Evolutionary conservation across 2,329 filamentous ascomycete genomes (phyloP).

Genomic region (Monosporascus sp.): DNA sequence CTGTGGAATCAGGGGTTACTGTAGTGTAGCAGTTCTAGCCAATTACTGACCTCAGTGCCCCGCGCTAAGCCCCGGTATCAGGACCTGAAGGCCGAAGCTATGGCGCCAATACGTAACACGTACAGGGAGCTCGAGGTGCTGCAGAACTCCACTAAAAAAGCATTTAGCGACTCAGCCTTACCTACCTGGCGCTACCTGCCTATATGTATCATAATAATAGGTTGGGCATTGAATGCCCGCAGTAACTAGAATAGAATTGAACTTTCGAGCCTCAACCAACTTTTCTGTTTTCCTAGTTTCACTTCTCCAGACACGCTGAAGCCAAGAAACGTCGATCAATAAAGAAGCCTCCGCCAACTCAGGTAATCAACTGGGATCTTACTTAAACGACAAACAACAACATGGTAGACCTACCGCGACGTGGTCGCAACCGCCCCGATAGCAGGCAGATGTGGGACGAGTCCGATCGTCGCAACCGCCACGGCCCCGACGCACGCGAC

Average conservation of each 20-base stretch:
- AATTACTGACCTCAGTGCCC: neutral
- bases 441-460: constrained; percentile 60
- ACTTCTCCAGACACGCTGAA: neutral
- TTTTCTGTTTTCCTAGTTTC: neutral
- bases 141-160: too few relatives aligned
- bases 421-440: constrained; percentile 40
- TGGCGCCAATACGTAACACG: neutral
- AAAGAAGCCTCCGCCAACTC: constrained; percentile 3
- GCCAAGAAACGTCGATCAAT: neutral
- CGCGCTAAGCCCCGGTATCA: neutral
- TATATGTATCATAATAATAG: too few relatives aligned
- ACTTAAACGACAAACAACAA: constrained; percentile 2
- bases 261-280: neutral
- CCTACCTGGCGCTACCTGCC: neutral
- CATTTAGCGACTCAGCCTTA: neutral
- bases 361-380: neutral
- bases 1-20: neutral
- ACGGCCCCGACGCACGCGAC: constrained; percentile 18
- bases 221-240: too few relatives aligned
- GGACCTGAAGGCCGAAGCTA: neutral
- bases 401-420: constrained; percentile 49
- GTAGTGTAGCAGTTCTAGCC: neutral
- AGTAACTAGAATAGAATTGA: neutral
- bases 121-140: neutral
- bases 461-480: constrained; percentile 35